These are phyloP conservation scores for Aechmea fasciata DNA, from an alignment of 176 grass and related monocot genomes.

Conservation along the genomic window DNA sequence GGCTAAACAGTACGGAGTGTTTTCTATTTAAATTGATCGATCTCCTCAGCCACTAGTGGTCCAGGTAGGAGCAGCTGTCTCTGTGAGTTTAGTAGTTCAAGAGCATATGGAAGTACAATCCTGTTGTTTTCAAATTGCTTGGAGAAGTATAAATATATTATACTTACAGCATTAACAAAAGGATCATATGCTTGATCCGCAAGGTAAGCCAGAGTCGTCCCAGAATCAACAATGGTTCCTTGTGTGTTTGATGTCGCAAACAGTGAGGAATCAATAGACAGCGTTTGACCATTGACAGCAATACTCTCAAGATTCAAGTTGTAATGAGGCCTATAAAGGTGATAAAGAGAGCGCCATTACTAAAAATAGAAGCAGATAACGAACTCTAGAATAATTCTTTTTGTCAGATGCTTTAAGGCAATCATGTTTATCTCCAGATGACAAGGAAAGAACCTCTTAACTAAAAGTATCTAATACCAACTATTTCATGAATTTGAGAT, in stretches of 20 bases:
- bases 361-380: background rate
- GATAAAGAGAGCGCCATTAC: conserved; percentile 2
- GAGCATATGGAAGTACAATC: background rate
- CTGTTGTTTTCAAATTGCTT: background rate
- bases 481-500: too few species aligned
- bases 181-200: conserved; percentile 86
- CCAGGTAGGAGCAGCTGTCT: too few species aligned
- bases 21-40: background rate
- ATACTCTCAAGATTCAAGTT: conserved; percentile 92
- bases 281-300: conserved; percentile 73
- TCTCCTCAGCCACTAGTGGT: background rate
- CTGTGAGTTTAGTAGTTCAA: too few species aligned
- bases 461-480: too few species aligned
- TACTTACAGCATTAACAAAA: conserved; percentile 80
- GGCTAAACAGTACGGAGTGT: too few species aligned
- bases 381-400: background rate
- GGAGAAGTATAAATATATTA: conserved; percentile 11
- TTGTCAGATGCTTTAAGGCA: background rate
- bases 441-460: background rate
- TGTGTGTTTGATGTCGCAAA: conserved; percentile 87
- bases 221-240: conserved; percentile 95
- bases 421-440: background rate
- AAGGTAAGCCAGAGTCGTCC: conserved; percentile 90
- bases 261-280: conserved; percentile 63
- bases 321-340: conserved; percentile 73